phyloP scores from a whole-genome alignment of 1,284 basidiomycete species.

The Xerocomus amazonicus region DNA sequence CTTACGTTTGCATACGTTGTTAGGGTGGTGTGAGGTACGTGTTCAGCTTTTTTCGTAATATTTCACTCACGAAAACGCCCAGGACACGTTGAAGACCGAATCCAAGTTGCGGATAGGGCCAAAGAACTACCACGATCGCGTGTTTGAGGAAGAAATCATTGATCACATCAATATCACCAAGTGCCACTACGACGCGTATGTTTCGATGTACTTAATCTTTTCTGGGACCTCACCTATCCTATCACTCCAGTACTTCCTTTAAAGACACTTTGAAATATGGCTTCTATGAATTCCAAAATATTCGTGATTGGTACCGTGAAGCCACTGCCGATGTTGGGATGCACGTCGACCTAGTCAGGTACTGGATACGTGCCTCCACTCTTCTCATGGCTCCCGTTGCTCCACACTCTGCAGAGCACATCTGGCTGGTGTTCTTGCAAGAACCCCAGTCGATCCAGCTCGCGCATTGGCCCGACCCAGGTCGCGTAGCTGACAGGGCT shows the following conservation, averaged over 20 bases:
- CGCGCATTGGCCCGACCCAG: constrained; percentile 75
- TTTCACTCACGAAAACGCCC: constrained; percentile 8
- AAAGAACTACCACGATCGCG: constrained; percentile 73
- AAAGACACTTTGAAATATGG: constrained; percentile 95
- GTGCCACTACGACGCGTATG: constrained; percentile 76
- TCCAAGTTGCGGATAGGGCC: constrained; percentile 70
- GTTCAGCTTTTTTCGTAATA: background rate
- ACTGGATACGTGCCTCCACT: constrained; percentile 82
- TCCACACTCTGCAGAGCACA: constrained; percentile 93
- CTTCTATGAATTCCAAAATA: constrained; percentile 93
- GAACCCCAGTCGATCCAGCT: constrained; percentile 76
- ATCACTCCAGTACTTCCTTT: constrained; percentile 74
- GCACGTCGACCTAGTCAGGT: constrained; percentile 76
- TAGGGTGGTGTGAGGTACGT: constrained; percentile 87
- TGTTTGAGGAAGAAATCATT: constrained; percentile 93
- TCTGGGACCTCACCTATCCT: constrained; percentile 3
- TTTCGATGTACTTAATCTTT: constrained; percentile 9
- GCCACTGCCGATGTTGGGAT: constrained; percentile 87
- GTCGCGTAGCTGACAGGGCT: constrained; percentile 53
- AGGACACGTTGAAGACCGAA: constrained; percentile 77
- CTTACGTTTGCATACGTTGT: constrained; percentile 87
- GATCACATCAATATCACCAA: constrained; percentile 80
- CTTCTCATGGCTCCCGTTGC: constrained; percentile 87
- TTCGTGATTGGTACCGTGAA: constrained; percentile 96
- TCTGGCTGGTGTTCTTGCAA: constrained; percentile 78